Evolutionary conservation across 2,329 filamentous ascomycete genomes (phyloP), one percentile per base, ranked within the genome.

Genomic region (Fusarium redolens): DNA sequence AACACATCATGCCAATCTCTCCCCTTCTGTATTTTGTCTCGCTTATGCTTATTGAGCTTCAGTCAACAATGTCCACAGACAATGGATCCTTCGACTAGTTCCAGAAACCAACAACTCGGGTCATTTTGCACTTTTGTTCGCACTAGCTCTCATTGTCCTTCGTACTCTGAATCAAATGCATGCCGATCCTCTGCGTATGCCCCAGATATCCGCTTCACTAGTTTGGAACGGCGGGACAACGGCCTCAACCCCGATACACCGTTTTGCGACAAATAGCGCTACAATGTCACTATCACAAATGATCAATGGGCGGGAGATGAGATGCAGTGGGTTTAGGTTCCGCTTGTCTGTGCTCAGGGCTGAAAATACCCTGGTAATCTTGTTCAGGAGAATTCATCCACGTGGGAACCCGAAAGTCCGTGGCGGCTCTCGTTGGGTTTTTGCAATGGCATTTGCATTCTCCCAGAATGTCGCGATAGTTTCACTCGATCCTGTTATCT

Each of bases 281-380:
- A 38, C 18, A 59, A 38, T 30, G 22, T n/a, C 58, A 44, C 37
- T 28, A 61, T 35, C 28, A n/a, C 28, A 33, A 38, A 59, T 56
- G 31, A 28, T 40, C 33, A 65, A 18, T 66, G 25, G 41, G 50
- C 48, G 44, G 61, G 64, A 67, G 45, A 67, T 51, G 44, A 65
- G 30, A 25, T 66, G 33, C 11, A 48, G 22, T 48, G 55, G 41
- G 13, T 51, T 30, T 51, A 45, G 22, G 37, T 38, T 51, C 38
- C 28, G 44, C 33, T 38, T 9, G 35, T 50, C 52, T 51, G 52
- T 61, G 62, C 64, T 52, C 30, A n/a, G 25, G 30, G 31, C 35
- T 44, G 65, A 37, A 12, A n/a, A 20, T 14, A 20, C 28, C 20
- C 56, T 38, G 7, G 41, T 44, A 5, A 15, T 31, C n/a, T 44